Percentiles rank a stretch among this genome's conserved stretches.
These are phyloP conservation scores for Metschnikowia lachancei DNA, from an alignment of 805 yeast species.

Conservation along the genomic window DNA sequence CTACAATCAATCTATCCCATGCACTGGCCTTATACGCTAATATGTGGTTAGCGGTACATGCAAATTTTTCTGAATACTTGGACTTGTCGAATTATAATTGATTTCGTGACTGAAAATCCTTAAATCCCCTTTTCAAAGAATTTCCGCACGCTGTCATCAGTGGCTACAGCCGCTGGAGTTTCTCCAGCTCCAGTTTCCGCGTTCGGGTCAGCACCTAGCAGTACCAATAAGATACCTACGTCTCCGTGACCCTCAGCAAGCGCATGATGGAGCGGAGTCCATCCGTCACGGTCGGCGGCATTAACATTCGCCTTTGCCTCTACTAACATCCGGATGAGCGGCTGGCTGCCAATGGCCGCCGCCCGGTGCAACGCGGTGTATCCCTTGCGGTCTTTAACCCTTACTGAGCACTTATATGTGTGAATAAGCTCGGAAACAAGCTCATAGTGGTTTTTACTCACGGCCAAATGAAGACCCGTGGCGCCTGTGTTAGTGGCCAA, in stretches of 20 bases:
- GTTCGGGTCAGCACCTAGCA: constrained; percentile 63
- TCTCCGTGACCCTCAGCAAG: constrained; percentile 87
- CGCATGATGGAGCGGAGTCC: constrained; percentile 90
- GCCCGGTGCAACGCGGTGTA: constrained; percentile 79
- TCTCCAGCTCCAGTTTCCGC: constrained; percentile 50
- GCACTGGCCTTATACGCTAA: not conserved
- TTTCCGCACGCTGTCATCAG: constrained; percentile 31
- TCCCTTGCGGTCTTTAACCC: constrained; percentile 64
- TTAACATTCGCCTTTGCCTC: constrained; percentile 60
- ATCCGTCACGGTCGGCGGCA: constrained; percentile 65
- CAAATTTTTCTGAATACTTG: not conserved
- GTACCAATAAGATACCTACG: constrained; percentile 58
- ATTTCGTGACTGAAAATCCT: not conserved
- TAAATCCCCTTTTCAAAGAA: constrained; percentile 7
- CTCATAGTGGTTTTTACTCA: constrained; percentile 59
- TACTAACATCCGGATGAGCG: constrained; percentile 53
- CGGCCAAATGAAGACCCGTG: constrained; percentile 74
- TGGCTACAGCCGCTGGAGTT: constrained; percentile 36
- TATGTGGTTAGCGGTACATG: not conserved
- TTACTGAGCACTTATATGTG: constrained; percentile 56
- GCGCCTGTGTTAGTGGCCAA: constrained; percentile 55
- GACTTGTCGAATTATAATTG: too few relatives aligned
- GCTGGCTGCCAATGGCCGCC: constrained; percentile 66
- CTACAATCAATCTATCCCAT: not conserved
- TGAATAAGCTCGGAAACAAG: constrained; percentile 53